Percentiles rank a stretch among this genome's conserved stretches.
Conservation (phyloP, 352 stramenopile species). For the Pythium utonaiense region DNA sequence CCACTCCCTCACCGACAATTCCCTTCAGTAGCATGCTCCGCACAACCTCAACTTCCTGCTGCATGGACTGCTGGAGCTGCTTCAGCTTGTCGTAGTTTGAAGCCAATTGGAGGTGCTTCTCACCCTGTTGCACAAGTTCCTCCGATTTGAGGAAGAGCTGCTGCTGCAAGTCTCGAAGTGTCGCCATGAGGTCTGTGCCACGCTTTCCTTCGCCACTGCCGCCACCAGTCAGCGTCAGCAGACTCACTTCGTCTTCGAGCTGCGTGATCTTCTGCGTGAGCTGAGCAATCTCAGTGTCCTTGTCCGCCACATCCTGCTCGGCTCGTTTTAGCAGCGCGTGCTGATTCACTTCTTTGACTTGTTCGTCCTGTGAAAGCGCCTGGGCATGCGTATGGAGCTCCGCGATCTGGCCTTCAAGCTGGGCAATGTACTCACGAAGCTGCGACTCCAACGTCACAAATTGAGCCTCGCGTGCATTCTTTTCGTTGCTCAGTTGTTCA, state of each 20-base stretch:
- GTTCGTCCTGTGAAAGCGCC: constrained; percentile 25
- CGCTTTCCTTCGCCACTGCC: constrained; percentile 22
- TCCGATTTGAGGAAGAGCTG: constrained; percentile 70
- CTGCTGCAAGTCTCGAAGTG: constrained; percentile 54
- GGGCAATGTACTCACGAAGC: constrained; percentile 27
- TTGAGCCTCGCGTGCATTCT: constrained; percentile 22
- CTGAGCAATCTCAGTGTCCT: constrained; percentile 30
- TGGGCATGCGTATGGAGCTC: constrained; percentile 26
- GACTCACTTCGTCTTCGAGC: constrained; percentile 50
- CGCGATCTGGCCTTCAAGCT: constrained; percentile 14
- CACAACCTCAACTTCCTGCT: constrained; percentile 49
- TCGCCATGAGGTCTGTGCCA: constrained; percentile 9
- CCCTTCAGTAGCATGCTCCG: constrained; percentile 46
- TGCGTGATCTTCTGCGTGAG: constrained; percentile 34
- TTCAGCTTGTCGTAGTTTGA: constrained; percentile 44
- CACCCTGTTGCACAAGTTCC: constrained; percentile 68
- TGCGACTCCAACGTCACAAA: constrained; percentile 24
- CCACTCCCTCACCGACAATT: constrained; percentile 46
- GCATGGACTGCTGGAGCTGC: constrained; percentile 36
- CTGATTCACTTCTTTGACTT: constrained; percentile 35
- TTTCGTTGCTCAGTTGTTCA: constrained; percentile 31
- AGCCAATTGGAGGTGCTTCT: constrained; percentile 58
- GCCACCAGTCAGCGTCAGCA: constrained; percentile 33
- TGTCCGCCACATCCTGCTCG: constrained; percentile 35
- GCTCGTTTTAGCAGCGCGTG: constrained; percentile 31